Base-by-base conservation (phyloP, 495 filamentous ascomycete genomes). In the Letharia columbiana region DNA sequence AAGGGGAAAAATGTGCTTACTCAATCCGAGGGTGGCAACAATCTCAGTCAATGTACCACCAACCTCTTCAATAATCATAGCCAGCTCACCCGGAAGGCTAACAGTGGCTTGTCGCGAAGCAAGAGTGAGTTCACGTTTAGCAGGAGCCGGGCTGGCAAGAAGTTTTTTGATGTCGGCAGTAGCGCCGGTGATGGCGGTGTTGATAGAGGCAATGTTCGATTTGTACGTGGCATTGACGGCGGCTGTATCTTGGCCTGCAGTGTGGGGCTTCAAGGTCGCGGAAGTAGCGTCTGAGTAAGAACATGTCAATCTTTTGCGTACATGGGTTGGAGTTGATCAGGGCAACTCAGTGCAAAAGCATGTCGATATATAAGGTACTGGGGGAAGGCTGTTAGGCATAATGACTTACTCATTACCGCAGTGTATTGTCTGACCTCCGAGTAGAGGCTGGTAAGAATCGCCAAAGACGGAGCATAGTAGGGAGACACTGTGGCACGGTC, bases 11-110 rank as follows among this genome's bases (percentile, higher is more conserved):
- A 18, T n/a, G 15, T 56, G 64, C 66, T 49, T 47, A 71, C 68
- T 58, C 68, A 71, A 40, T 10, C 70, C 62, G 42, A 73, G 39
- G 2, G 60, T 60, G 37, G 68, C 57, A 65, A 68, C 61, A 28
- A 71, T 66, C 10, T 67, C 41, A 45, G 61, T 67, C 23, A 68
- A 20, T 40, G 66, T 44, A 20, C 66, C 66, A 31, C 66, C 66
- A 60, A 68, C 54, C 44, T 68, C 66, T 28, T 49, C 31, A 35
- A 65, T 45, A 2, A 68, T 49, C 31, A 68, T 4, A 3, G 54
- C 61, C 35, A 68, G 31, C 33, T 64, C 61, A 60, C 40, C 66
- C 57, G 66, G 50, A 41, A 59, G 33, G 20, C 52, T 54, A n/a
- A 31, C 42, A 35, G 62, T 39, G 45, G 23, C 33, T 49, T 68